These are phyloP conservation scores for Scenedesmus sp. DNA, from an alignment of 163 green algal species.

Conservation along the genomic window DNA sequence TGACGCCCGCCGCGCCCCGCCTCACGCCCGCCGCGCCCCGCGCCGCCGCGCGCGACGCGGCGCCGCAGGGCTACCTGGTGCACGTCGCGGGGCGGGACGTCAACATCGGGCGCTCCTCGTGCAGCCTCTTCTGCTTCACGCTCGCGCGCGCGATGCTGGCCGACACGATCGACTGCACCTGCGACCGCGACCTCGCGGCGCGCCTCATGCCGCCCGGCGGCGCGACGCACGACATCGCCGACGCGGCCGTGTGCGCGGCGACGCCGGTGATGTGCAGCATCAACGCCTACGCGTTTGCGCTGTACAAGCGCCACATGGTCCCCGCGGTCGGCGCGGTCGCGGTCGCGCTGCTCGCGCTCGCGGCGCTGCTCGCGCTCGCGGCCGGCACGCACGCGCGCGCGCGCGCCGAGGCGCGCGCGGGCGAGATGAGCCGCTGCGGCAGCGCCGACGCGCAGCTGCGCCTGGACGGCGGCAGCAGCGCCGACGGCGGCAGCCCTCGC, in stretches of 20 bases:
- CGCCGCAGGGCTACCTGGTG: constrained; percentile 33
- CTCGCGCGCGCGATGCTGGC: constrained; percentile 41
- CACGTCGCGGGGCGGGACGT: constrained; percentile 19
- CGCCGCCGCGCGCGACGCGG: no score
- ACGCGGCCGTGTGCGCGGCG: background rate
- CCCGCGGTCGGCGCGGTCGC: constrained; percentile 13
- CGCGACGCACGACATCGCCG: background rate
- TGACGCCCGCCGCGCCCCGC: no score
- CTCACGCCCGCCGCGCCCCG: no score
- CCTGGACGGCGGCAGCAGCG: background rate
- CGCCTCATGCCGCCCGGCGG: constrained; percentile 8
- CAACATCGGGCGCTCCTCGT: constrained; percentile 40
- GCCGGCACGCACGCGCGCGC: constrained; percentile 12
- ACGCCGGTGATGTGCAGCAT: constrained; percentile 36
- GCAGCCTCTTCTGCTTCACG: constrained; percentile 46
- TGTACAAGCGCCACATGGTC: constrained; percentile 33
- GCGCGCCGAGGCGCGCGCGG: constrained; percentile 5
- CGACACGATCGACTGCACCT: constrained; percentile 46
- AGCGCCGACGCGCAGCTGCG: constrained; percentile 26
- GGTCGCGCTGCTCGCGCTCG: constrained; percentile 8
- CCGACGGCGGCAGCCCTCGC: no score
- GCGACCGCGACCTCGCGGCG: constrained; percentile 5
- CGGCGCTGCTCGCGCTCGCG: constrained; percentile 14
- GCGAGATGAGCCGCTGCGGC: constrained; percentile 1
- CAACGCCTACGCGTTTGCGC: background rate